These are phyloP conservation scores for Aspergillus oerlinghausenensis DNA, from an alignment of 2,329 filamentous ascomycete genomes.

Conservation along the genomic window DNA sequence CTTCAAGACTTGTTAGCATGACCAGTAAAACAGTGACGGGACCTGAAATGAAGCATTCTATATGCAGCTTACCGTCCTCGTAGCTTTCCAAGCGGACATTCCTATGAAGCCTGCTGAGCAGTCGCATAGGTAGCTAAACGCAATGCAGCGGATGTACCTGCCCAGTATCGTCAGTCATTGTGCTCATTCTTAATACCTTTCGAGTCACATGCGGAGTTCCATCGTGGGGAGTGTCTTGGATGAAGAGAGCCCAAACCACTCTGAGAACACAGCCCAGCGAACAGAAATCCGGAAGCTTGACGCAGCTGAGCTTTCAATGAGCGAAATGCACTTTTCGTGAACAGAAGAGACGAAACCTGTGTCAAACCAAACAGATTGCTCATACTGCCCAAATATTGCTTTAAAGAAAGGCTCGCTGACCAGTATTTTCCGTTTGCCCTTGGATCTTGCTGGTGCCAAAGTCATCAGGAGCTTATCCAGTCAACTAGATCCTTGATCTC, in stretches of 20 bases:
- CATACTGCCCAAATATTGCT: too few species aligned
- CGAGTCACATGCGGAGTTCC: background rate
- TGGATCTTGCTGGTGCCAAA: background rate
- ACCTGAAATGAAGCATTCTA: background rate
- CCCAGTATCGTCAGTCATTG: background rate
- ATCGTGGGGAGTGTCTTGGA: background rate
- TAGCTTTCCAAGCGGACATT: background rate
- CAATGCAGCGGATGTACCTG: background rate
- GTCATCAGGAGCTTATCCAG: background rate
- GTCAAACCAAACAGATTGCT: background rate
- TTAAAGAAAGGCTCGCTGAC: background rate
- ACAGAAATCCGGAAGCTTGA: too few species aligned
- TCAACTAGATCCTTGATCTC: background rate
- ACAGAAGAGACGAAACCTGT: background rate
- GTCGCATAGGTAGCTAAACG: background rate
- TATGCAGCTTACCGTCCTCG: background rate
- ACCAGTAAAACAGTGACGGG: background rate
- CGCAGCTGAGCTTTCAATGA: background rate
- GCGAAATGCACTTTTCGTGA: background rate
- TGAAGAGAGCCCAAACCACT: background rate
- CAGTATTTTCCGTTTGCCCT: background rate
- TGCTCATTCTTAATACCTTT: background rate
- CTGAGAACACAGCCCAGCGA: background rate
- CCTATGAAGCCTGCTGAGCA: background rate
- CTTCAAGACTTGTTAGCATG: background rate